Evolutionary conservation across 2,329 filamentous ascomycete species (phyloP), one percentile per base, ranked within the genome.

Genomic region (Penicillium sumatraense): DNA sequence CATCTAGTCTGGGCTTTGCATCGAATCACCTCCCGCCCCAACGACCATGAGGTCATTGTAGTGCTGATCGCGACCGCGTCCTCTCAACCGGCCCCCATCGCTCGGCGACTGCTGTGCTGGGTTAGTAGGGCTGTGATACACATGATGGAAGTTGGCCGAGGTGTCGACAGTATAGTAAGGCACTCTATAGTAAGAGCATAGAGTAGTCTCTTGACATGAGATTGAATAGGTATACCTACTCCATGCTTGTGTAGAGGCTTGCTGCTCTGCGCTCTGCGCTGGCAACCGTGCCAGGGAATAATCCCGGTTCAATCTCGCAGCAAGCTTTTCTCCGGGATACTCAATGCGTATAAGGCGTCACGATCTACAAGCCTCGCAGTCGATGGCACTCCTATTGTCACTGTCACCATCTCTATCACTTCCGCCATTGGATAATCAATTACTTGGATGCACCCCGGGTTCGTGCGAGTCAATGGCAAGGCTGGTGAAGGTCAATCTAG

Each of bases 1-100:
- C 38, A 40, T 47, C 52, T 62, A 55, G 54, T 60, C 54, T 45
- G n/a, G 47, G 49, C 56, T 27, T n/a, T 51, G 45, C 24, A 54
- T 54, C 63, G 48, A 63, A 65, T 65, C 57, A 65, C 18, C 47
- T 45, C 48, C 38, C 54, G 53, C 48, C 49, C 16, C 53, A 50
- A 10, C 54, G 41, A 36, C 48, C 31, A 65, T 65, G 63, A 65
- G 44, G 47, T 65, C 63, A 65, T 65, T 27, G 50, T 42, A 5
- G n/a, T 31, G 45, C 26, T 31, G 49, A 46, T 46, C 42, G 26
- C 26, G 14, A 9, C 35, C 38, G 20, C 21, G 3, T 8, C 2
- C 21, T 24, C 21, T 13, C 4, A 18, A 46, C 24, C 29, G 26
- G 42, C 26, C 42, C 42, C 42, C 53, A 49, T 49, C 58, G 53